These are phyloP conservation scores for Sarocladiaceae sp. DNA, from an alignment of 2,329 filamentous ascomycete species.

Conservation along the genomic window DNA sequence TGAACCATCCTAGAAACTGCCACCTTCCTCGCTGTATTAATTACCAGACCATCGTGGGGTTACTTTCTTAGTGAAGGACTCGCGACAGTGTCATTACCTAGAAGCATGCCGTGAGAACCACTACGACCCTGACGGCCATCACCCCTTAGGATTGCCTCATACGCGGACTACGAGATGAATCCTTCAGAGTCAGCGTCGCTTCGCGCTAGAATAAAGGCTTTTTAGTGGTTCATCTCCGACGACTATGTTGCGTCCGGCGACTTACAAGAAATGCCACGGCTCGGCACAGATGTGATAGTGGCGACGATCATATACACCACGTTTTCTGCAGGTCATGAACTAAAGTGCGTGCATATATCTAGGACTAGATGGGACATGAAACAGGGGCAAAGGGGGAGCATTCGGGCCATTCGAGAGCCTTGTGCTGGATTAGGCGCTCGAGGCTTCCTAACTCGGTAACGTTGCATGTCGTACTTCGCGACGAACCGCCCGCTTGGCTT, in stretches of 20 bases:
- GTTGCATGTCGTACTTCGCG: neutral
- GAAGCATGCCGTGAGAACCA: too few relatives aligned
- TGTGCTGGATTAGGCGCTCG: neutral
- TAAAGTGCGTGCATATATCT: neutral
- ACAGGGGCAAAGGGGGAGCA: neutral
- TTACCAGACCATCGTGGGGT: too few relatives aligned
- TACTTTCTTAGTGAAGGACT: too few relatives aligned
- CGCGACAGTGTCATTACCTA: neutral
- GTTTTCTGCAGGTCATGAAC: neutral
- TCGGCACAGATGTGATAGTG: neutral
- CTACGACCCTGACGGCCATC: neutral
- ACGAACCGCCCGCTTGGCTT: too few relatives aligned
- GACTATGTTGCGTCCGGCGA: too few relatives aligned
- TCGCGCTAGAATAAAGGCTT: neutral
- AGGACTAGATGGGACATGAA: neutral
- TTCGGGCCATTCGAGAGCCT: neutral
- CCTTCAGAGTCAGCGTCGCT: neutral
- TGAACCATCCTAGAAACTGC: too few relatives aligned
- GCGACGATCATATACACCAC: neutral
- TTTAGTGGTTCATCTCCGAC: too few relatives aligned
- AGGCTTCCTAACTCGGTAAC: constrained; percentile 4
- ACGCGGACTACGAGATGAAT: neutral
- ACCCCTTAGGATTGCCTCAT: neutral
- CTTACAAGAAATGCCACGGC: too few relatives aligned
- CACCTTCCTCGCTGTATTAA: too few relatives aligned